Base-by-base conservation (phyloP, 2,329 filamentous ascomycete genomes). In the Blastomyces gilchristii region DNA sequence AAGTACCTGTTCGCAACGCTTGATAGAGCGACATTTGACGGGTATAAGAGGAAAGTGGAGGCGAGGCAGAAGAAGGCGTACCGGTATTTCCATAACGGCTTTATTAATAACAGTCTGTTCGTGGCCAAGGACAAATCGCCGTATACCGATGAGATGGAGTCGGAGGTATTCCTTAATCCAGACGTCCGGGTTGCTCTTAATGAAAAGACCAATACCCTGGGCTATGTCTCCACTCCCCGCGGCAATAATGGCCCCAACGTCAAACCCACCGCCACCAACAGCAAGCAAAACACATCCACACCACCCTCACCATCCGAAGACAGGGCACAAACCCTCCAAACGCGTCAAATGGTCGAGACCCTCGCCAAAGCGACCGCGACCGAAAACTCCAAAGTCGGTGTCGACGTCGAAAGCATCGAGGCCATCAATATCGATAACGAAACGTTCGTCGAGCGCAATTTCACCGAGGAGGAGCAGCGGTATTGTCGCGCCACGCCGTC, bases 51-150 rank as follows among this genome's bases (percentile, higher is more conserved):
- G 72, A 97, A 96, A 84, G 91, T 97, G 22, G 88, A 91, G 72
- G 87, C 91, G 49, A 86, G 94, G 67, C 95, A 99, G 78, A 97
- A 97, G 90, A 97, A 93, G 82, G 91, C 94, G 0, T 99, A 99
- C 83, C 86, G 94, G 67, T 97, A 90, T 85, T 96, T 95, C 87
- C 95, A 99, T 81, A 96, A 96, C 71, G 92, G 93, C 67, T 83
- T 99, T 76, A 92, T 97, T 83, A 97, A 96, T 83, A 97, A 99
- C 83, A 90, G 87, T 68, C 84, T 99, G 77, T 99, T 99, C 78
- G 91, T 96, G 66, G 92, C 95, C 76, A 99, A 99, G 86, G 84
- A 84, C 73, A 87, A 92, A 75, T 83, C 92, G 54, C 95, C 94
- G 54, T 99, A 97, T 80, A 87, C 86, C 56, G 91, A 97, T 62